Conservation (phyloP, 805 yeast genomes). For the Wickerhamiella siamensis region DNA sequence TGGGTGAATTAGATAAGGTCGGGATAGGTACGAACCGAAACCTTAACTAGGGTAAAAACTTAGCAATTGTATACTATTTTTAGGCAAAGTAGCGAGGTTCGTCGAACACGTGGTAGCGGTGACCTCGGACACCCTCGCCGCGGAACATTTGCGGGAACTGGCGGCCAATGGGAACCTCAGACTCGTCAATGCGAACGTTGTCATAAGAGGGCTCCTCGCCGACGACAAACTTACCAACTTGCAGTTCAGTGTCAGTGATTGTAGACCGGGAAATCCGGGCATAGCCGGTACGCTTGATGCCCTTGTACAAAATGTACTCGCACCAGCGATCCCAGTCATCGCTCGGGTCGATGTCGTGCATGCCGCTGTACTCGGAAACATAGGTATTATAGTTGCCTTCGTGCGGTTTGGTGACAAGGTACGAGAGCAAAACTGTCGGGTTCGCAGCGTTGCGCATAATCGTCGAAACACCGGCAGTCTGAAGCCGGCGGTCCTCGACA, state of each 20-base stretch:
- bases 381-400: slow-evolving; percentile 87
- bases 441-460: slow-evolving; percentile 67
- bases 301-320: slow-evolving; percentile 83
- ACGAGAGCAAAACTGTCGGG: slow-evolving; percentile 79
- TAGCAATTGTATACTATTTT: no score
- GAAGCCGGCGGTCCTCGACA: slow-evolving; percentile 80
- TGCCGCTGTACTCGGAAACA: slow-evolving; percentile 68
- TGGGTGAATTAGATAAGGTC: no score
- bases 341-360: slow-evolving; percentile 84
- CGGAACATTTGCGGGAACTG: slow-evolving; percentile 67
- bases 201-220: slow-evolving; percentile 35
- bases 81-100: slow-evolving; percentile 63
- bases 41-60: no score
- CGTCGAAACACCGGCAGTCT: slow-evolving; percentile 57
- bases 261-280: slow-evolving; percentile 88
- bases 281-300: slow-evolving; percentile 75
- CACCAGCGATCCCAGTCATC: slow-evolving; percentile 96
- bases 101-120: slow-evolving; percentile 84
- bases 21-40: no score
- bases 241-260: slow-evolving; percentile 93
- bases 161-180: slow-evolving; percentile 41
- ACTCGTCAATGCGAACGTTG: slow-evolving; percentile 42
- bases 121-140: slow-evolving; percentile 91
- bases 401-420: slow-evolving; percentile 75
- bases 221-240: slow-evolving; percentile 79